phyloP scores from a whole-genome alignment of 352 stramenopile species.

The Phytophthora aleatoria region DNA sequence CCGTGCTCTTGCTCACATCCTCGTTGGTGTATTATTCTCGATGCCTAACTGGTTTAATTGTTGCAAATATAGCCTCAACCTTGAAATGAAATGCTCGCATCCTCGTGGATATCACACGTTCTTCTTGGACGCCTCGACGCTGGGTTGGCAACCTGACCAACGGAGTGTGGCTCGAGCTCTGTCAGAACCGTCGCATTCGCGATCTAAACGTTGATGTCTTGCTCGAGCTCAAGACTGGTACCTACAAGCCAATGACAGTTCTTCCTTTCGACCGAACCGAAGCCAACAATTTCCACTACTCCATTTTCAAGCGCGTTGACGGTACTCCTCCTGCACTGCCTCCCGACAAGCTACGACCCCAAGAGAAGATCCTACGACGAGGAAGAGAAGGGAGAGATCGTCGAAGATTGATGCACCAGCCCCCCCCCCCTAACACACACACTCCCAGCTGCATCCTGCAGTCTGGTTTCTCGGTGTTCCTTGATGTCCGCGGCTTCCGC shows the following conservation, averaged over 20 bases:
- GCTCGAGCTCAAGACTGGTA: not conserved
- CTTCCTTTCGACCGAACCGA: not conserved
- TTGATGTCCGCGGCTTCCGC: no score
- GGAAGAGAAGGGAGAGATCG: no score
- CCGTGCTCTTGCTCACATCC: not conserved
- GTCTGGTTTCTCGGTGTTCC: no score
- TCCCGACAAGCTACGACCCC: no score
- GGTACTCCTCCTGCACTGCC: not conserved
- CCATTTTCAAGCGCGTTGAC: no score
- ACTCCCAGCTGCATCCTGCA: no score
- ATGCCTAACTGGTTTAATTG: no score
- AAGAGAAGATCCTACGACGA: no score
- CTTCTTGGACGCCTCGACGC: not conserved
- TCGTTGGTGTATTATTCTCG: no score
- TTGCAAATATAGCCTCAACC: no score
- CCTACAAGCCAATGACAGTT: not conserved
- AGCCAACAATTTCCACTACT: not conserved
- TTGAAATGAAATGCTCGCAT: not conserved
- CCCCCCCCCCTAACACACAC: no score
- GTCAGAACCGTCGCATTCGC: not conserved
- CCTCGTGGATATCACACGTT: not conserved
- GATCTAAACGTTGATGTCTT: not conserved
- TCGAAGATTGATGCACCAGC: no score
- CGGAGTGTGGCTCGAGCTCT: not conserved
- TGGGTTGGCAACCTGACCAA: not conserved